A percentile compares a stretch with the other conserved stretches of the same genome.
Conservation (phyloP, 805 yeast species). For the Wickerhamiella siamensis region DNA sequence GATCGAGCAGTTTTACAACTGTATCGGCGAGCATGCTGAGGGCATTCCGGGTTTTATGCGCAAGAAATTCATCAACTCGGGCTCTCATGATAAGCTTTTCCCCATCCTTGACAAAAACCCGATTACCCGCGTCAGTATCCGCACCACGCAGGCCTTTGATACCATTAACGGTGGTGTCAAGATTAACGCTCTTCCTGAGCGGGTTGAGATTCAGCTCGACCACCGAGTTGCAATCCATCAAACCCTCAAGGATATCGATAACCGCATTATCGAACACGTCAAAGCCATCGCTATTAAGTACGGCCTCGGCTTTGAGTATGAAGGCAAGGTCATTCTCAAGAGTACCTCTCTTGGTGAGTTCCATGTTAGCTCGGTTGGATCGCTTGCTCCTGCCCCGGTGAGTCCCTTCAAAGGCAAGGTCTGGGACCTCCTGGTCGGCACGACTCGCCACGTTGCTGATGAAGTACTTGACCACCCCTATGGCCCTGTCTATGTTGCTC, state of each 20-base stretch:
- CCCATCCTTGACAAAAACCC: conserved; percentile 10
- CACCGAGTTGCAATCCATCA: conserved; percentile 52
- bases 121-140: conserved; percentile 29
- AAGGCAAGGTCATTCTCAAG: conserved; percentile 7
- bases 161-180: conserved; percentile 59
- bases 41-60: conserved; percentile 18
- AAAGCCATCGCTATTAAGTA: conserved; percentile 30
- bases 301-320: conserved; percentile 37
- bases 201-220: conserved; percentile 39
- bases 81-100: conserved; percentile 3
- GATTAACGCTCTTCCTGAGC: conserved; percentile 63
- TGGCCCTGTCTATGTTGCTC: conserved; percentile 33
- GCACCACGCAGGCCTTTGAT: conserved; percentile 58
- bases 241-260: conserved; percentile 29
- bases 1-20: conserved; percentile 39
- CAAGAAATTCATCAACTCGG: conserved; percentile 1
- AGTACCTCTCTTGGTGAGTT: conserved; percentile 30
- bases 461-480: conserved; percentile 25
- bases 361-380: conserved; percentile 11
- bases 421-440: conserved; percentile 51
- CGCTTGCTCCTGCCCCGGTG: conserved; percentile 39
- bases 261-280: conserved; percentile 27
- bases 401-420: conserved; percentile 32
- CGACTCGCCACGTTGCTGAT: conserved; percentile 48
- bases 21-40: conserved; percentile 40